Percentiles rank a stretch among this genome's conserved stretches.
Conservation (phyloP, 352 stramenopile species). For the Thraustochytrium striatum region DNA sequence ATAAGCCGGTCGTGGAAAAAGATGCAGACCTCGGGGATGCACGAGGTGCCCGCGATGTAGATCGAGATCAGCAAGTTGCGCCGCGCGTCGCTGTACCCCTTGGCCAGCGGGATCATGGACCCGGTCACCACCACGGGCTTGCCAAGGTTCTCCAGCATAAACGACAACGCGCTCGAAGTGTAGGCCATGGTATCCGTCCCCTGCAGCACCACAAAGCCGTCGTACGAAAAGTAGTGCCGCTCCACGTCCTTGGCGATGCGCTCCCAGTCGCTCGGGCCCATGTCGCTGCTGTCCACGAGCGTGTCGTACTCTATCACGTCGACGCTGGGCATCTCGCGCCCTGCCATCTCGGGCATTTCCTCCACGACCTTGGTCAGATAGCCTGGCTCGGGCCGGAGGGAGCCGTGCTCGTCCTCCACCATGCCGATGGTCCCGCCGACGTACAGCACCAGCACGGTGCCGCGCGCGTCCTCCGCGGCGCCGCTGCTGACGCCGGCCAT, state of each 20-base stretch:
- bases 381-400: constrained; percentile 71
- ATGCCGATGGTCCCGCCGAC: constrained; percentile 85
- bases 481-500: not conserved
- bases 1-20: constrained; percentile 89
- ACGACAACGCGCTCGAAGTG: constrained; percentile 84
- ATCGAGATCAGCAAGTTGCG: constrained; percentile 90
- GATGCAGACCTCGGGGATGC: constrained; percentile 64
- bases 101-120: constrained; percentile 89
- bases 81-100: constrained; percentile 91
- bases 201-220: constrained; percentile 92
- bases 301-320: constrained; percentile 55
- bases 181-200: constrained; percentile 98
- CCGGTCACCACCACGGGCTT: constrained; percentile 92
- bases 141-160: constrained; percentile 94
- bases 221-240: constrained; percentile 86
- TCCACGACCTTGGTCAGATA: constrained; percentile 74
- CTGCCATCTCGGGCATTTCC: constrained; percentile 77
- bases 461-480: not conserved
- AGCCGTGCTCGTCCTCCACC: constrained; percentile 63
- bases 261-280: constrained; percentile 80
- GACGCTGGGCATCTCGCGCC: constrained; percentile 62
- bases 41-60: constrained; percentile 50
- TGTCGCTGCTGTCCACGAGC: constrained; percentile 79
- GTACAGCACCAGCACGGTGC: constrained; percentile 70
- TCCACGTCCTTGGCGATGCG: constrained; percentile 87